Conservation (phyloP, 805 yeast genomes). For the Starmerella cellae region DNA sequence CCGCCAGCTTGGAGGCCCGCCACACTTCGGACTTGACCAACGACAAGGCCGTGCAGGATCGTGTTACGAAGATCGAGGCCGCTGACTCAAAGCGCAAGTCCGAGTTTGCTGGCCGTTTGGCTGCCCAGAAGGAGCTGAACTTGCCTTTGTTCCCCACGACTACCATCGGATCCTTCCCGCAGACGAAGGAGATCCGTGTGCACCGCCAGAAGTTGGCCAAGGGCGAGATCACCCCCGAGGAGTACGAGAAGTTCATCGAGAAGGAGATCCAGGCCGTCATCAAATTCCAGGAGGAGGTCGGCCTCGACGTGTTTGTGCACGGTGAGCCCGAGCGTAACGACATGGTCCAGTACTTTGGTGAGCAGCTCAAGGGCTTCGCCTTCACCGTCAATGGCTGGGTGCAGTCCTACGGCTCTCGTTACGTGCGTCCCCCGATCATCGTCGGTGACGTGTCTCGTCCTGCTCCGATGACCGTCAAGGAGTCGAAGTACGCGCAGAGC, state of each 20-base stretch:
- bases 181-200: slow-evolving; percentile 97
- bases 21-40: slow-evolving; percentile 76
- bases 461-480: slow-evolving; percentile 95
- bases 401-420: slow-evolving; percentile 99
- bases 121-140: slow-evolving; percentile 78
- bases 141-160: slow-evolving; percentile 99
- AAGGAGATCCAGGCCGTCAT: slow-evolving; percentile 90
- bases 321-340: slow-evolving; percentile 99
- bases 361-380: slow-evolving; percentile 94
- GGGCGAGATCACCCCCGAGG: slow-evolving; percentile 90
- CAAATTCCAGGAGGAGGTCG: slow-evolving; percentile 98
- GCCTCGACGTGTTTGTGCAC: slow-evolving; percentile 94
- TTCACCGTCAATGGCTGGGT: slow-evolving; percentile 99
- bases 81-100: slow-evolving; percentile 65
- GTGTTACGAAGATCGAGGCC: slow-evolving; percentile 61
- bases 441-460: slow-evolving; percentile 99
- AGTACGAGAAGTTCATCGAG: slow-evolving; percentile 92
- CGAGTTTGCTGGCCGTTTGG: slow-evolving; percentile 77
- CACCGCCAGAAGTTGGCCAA: slow-evolving; percentile 96
- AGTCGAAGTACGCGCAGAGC: slow-evolving; percentile 97
- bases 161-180: slow-evolving; percentile 99
- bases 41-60: slow-evolving; percentile 77
- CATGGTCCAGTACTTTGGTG: slow-evolving; percentile 99
- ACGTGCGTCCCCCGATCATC: slow-evolving; percentile 98
- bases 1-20: slow-evolving; percentile 75